A percentile compares a stretch with the other conserved stretches of the same genome.
Conservation (phyloP, 2,329 filamentous ascomycete species). For the Trichoderma lentiforme region DNA sequence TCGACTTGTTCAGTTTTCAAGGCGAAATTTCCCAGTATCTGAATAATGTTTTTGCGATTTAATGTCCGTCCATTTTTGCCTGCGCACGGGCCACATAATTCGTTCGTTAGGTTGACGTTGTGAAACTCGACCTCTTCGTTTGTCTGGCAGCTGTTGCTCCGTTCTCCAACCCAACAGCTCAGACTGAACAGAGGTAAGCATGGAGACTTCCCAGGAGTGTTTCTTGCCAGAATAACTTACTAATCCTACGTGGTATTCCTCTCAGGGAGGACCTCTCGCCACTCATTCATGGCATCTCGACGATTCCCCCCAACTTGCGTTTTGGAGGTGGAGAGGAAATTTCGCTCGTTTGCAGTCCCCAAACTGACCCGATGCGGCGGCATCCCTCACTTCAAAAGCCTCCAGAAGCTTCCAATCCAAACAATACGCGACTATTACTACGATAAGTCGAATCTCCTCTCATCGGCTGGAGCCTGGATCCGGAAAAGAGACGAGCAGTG, state of each 20-base stretch:
- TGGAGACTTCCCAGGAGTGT: not conserved
- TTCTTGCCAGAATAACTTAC: not conserved
- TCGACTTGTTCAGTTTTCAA: not conserved
- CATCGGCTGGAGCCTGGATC: not conserved
- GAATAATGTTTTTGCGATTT: fast-evolving
- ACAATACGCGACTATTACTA: not conserved
- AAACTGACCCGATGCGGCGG: not conserved
- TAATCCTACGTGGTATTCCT: not conserved
- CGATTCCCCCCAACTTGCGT: not conserved
- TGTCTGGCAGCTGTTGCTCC: not conserved
- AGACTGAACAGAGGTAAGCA: not conserved
- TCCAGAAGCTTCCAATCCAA: not conserved
- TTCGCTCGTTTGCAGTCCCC: not conserved
- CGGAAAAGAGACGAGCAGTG: not conserved
- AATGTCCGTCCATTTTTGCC: not conserved
- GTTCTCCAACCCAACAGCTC: not conserved
- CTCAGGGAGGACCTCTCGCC: not conserved
- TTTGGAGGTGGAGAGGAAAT: not conserved
- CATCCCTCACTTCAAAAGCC: not conserved
- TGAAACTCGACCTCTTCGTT: not conserved
- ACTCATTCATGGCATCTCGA: not conserved
- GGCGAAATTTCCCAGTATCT: not conserved
- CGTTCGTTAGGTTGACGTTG: not conserved
- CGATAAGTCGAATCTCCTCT: not conserved
- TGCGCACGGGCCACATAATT: not conserved